These are phyloP conservation scores for Microbotryomycetes sp. DNA, from an alignment of 1,284 basidiomycete species.

Conservation along the genomic window DNA sequence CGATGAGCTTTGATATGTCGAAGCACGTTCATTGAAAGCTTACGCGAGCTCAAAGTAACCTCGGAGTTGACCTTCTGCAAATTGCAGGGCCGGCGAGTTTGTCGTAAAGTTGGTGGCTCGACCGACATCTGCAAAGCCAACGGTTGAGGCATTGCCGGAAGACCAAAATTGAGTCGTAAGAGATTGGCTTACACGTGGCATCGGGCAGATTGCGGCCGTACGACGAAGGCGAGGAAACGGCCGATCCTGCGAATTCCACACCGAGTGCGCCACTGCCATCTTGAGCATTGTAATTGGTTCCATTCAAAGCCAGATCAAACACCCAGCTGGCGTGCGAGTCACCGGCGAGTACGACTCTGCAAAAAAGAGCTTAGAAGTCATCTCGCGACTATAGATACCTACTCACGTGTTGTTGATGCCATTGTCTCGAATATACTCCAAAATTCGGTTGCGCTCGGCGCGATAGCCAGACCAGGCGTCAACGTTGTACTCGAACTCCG, in stretches of 20 bases:
- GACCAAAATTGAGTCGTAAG: not conserved
- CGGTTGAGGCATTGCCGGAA: too few species aligned
- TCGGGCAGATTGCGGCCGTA: conserved; percentile 49
- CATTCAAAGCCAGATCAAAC: conserved; percentile 43
- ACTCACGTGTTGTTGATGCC: conserved; percentile 48
- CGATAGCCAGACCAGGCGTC: conserved; percentile 62
- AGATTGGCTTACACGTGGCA: conserved; percentile 30
- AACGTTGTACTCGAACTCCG: conserved; percentile 44
- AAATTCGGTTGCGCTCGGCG: conserved; percentile 52
- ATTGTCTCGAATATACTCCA: conserved; percentile 51
- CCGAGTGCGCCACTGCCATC: conserved; percentile 54
- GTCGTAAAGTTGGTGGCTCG: conserved; percentile 46
- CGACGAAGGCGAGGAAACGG: conserved; percentile 52
- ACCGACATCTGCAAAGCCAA: conserved; percentile 40
- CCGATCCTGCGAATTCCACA: conserved; percentile 61
- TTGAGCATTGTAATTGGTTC: conserved; percentile 48
- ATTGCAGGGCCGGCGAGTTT: conserved; percentile 53
- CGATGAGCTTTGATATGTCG: not conserved
- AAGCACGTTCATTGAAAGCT: not conserved
- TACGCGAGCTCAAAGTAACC: conserved; percentile 49
- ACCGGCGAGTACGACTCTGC: conserved; percentile 53
- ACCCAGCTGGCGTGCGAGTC: conserved; percentile 62
- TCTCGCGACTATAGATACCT: not conserved
- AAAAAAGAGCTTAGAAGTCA: not conserved
- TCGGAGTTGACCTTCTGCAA: conserved; percentile 57